Evolutionary conservation across 768 basidiomycete genomes (phyloP), one percentile per base, ranked within the genome.

Genomic region (Termitomyces sp.): DNA sequence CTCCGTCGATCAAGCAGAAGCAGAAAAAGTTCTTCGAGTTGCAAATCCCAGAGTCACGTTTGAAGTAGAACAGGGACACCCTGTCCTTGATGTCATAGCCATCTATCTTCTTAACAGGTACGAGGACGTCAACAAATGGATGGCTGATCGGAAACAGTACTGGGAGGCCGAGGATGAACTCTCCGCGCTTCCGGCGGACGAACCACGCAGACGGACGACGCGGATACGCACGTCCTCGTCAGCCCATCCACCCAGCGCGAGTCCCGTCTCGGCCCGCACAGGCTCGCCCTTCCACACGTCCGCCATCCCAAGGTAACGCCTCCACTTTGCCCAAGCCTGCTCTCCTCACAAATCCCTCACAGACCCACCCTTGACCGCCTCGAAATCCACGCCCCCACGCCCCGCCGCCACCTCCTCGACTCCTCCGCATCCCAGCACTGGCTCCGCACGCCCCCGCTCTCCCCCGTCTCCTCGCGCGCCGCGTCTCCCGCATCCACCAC

Each of bases 381-480:
- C 4, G 64, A 83, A 61, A 87, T 88, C 37, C 70, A 85, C 44
- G 79, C 89, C 0, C 87, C 88, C 1, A 78, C 83, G 26, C 88
- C 88, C n/a, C 83, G 82, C 12, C 76, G 85, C 56, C 85, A 88
- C 65, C 75, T 85, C 55, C 73, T 89, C 8, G 86, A 88, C 56
- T 78, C 76, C 42, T 76, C 79, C 12, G 82, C 84, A 43, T 83
- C 82, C 58, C 80, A 81, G 53, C 79, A 82, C 46, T 88, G 87
- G 88, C 77, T 89, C 14, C 77, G 76, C 34, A 77, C 70, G 5
- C 78, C 74, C 32, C 77, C 75, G 14, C 70, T 69, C 53, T 85
- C 78, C 1, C 79, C 78, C 1, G 69, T 71, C n/a, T 80, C 79
- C 26, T 79, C 82, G 0, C 80, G 81, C 26, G 71, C 74, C 12